These are phyloP conservation scores for Yarrowia bubula DNA, from an alignment of 805 yeast genomes.

Conservation along the genomic window DNA sequence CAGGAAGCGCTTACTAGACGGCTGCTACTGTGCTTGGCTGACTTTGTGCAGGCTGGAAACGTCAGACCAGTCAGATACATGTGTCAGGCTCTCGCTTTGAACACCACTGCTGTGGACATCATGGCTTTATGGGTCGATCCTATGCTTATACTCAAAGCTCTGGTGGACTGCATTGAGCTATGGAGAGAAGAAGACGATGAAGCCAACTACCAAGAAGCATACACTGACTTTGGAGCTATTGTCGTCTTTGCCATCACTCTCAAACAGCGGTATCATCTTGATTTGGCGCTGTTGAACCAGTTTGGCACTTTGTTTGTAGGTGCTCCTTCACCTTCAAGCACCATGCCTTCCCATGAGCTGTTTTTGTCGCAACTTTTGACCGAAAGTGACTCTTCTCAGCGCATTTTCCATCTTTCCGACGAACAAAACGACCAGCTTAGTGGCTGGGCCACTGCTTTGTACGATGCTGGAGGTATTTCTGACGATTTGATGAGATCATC, in stretches of 20 bases:
- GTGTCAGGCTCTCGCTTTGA: slow-evolving; percentile 50
- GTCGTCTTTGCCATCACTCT: slow-evolving; percentile 48
- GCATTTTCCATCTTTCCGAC: slow-evolving; percentile 29
- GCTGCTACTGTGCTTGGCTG: slow-evolving; percentile 38
- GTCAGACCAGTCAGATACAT: slow-evolving; percentile 49
- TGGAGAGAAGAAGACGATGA: slow-evolving; percentile 54
- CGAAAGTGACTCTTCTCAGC: slow-evolving; percentile 29
- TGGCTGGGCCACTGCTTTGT: slow-evolving; percentile 78
- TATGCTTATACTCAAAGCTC: slow-evolving; percentile 43
- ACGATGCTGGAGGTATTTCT: slow-evolving; percentile 79
- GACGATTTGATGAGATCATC: slow-evolving; percentile 74
- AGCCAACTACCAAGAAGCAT: slow-evolving; percentile 61
- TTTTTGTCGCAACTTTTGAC: slow-evolving; percentile 20
- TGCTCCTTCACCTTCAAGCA: slow-evolving; percentile 28
- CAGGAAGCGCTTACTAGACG: slow-evolving; percentile 47
- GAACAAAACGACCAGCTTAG: slow-evolving; percentile 43
- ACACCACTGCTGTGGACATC: slow-evolving; percentile 45
- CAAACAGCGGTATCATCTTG: slow-evolving; percentile 43
- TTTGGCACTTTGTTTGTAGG: slow-evolving; percentile 16
- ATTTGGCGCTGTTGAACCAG: background rate
- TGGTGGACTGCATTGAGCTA: slow-evolving; percentile 53
- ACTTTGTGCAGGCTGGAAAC: slow-evolving; percentile 46
- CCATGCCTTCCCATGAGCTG: slow-evolving; percentile 28
- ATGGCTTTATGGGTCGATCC: slow-evolving; percentile 50
- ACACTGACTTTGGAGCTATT: slow-evolving; percentile 65